Evolutionary conservation across 2,329 filamentous ascomycete genomes (phyloP).

Genomic region (Nigrospora oryzae): DNA sequence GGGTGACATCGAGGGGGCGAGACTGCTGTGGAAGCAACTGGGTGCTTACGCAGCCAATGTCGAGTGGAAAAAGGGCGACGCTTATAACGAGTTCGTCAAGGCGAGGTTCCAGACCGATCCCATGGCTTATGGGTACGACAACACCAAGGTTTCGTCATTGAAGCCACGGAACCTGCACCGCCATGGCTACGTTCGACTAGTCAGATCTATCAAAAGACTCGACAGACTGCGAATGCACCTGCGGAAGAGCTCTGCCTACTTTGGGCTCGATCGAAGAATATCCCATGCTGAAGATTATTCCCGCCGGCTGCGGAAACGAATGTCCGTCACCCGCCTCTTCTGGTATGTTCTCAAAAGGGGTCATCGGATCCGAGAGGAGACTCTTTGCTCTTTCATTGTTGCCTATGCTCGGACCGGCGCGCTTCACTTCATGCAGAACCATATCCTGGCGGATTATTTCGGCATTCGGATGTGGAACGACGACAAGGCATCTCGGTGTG

Average conservation of each 20-base stretch:
- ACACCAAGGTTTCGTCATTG: conserved; percentile 25
- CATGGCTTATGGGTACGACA: conserved; percentile 37
- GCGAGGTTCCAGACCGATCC: conserved; percentile 37
- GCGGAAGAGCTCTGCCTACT: conserved; percentile 9
- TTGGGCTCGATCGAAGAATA: conserved; percentile 20
- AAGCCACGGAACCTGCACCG: conserved; percentile 28
- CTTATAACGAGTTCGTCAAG: conserved; percentile 36
- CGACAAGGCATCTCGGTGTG: neutral
- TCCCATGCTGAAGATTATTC: conserved; percentile 18
- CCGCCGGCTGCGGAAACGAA: conserved; percentile 16
- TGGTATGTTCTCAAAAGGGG: conserved; percentile 13
- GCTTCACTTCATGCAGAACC: conserved; percentile 19
- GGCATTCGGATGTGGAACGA: conserved; percentile 10
- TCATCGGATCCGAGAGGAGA: conserved; percentile 24
- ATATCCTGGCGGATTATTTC: conserved; percentile 20
- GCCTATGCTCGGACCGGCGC: conserved; percentile 30
- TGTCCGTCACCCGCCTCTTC: conserved; percentile 20
- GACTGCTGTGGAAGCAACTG: conserved; percentile 26
- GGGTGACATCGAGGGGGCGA: conserved; percentile 24
- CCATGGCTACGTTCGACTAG: conserved; percentile 5
- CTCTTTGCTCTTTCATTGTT: conserved; percentile 32
- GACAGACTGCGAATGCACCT: conserved; percentile 12
- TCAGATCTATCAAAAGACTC: conserved; percentile 6
- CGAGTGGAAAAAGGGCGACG: conserved; percentile 12
- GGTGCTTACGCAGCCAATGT: conserved; percentile 2